Conservation (phyloP, 169 alveolate genomes). For the Amoebophrya sp. region DNA sequence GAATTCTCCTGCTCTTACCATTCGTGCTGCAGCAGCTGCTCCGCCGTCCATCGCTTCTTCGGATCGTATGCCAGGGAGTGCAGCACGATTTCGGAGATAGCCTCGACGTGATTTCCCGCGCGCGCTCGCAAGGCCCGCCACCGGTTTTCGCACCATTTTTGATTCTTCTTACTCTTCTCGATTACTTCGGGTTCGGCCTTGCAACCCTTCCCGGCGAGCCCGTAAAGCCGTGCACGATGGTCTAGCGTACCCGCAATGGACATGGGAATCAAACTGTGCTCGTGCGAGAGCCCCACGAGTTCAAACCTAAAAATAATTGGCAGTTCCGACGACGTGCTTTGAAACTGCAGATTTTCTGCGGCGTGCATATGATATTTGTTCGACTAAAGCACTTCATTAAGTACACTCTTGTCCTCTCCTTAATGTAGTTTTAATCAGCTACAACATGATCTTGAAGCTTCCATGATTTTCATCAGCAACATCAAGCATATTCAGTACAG, state of each 20-base stretch:
- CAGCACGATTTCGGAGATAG: background rate
- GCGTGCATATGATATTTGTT: too few relatives aligned
- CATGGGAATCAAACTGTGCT: background rate
- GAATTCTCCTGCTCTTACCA: background rate
- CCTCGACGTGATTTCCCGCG: background rate
- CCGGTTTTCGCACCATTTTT: constrained; percentile 12
- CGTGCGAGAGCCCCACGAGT: background rate
- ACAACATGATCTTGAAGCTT: too few relatives aligned
- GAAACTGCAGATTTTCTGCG: too few relatives aligned
- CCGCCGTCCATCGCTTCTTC: background rate
- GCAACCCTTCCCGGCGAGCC: background rate
- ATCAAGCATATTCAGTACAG: background rate
- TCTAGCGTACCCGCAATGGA: constrained; percentile 6
- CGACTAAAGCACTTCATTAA: too few relatives aligned
- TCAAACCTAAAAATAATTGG: too few relatives aligned
- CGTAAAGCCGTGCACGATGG: background rate
- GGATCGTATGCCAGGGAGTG: background rate
- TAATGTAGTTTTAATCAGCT: too few relatives aligned
- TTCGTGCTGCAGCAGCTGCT: background rate
- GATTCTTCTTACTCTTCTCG: background rate
- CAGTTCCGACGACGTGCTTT: too few relatives aligned
- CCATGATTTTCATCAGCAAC: too few relatives aligned
- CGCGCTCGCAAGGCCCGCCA: background rate
- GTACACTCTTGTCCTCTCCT: too few relatives aligned
- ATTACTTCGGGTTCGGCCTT: background rate